Conservation (phyloP, 805 yeast species). For the Candida koratica region DNA sequence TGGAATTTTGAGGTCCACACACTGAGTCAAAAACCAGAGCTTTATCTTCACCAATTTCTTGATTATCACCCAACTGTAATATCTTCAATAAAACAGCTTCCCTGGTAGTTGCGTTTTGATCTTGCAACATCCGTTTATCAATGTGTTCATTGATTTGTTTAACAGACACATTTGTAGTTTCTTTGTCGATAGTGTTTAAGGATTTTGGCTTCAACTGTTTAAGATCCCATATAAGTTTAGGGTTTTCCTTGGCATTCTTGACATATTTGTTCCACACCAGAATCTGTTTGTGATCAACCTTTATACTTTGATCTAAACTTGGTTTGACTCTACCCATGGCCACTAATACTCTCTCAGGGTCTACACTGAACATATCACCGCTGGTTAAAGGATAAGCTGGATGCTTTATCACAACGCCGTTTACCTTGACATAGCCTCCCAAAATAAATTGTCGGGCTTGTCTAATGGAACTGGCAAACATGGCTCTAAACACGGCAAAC, state of each 20-base stretch:
- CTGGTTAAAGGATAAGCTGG: slow-evolving; percentile 75
- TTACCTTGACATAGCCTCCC: slow-evolving; percentile 78
- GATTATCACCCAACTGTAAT: slow-evolving; percentile 25
- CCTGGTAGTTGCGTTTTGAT: slow-evolving; percentile 42
- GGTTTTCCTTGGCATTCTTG: slow-evolving; percentile 51
- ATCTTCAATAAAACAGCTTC: slow-evolving; percentile 45
- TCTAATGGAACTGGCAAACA: slow-evolving; percentile 90
- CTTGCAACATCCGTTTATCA: slow-evolving; percentile 41
- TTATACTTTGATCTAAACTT: slow-evolving; percentile 59
- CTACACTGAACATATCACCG: slow-evolving; percentile 84
- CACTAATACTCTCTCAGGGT: slow-evolving; percentile 76
- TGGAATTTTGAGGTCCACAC: slow-evolving; percentile 31
- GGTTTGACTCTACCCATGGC: slow-evolving; percentile 90
- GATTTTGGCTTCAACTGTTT: slow-evolving; percentile 40
- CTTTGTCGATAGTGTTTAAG: slow-evolving; percentile 25
- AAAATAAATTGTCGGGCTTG: slow-evolving; percentile 89
- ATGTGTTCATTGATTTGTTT: slow-evolving; percentile 34
- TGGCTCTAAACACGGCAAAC: slow-evolving; percentile 81
- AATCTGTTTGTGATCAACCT: slow-evolving; percentile 69
- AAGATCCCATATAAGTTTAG: slow-evolving; percentile 53
- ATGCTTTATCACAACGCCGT: slow-evolving; percentile 72
- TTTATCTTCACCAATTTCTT: slow-evolving; percentile 17
- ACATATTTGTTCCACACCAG: slow-evolving; percentile 74
- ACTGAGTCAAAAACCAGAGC: slow-evolving; percentile 27
- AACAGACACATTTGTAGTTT: slow-evolving; percentile 16